Conservation (phyloP, 305 asterid genomes). For the Withania somnifera region DNA sequence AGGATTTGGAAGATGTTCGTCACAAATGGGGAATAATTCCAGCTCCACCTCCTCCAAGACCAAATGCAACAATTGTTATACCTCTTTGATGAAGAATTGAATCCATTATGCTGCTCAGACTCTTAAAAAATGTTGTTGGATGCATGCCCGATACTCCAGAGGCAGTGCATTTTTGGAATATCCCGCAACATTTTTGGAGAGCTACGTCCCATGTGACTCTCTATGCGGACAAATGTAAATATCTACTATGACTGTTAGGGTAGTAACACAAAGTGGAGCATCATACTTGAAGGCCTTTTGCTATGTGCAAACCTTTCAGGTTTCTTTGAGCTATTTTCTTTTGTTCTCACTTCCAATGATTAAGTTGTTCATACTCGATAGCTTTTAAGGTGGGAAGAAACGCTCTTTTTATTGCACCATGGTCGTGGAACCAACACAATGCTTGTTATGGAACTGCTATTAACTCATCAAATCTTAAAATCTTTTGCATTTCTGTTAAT, state of each 20-base stretch:
- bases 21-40: slow-evolving; percentile 66
- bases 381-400: not conserved
- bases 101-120: not conserved
- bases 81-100: slow-evolving; percentile 2
- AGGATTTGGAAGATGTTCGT: slow-evolving; percentile 82
- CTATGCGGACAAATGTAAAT: not conserved
- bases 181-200: too few species aligned
- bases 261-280: not conserved
- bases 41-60: slow-evolving; percentile 48
- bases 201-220: not conserved
- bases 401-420: not conserved
- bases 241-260: not conserved
- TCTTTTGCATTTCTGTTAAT: too few species aligned
- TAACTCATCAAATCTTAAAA: not conserved
- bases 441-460: not conserved
- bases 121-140: too few species aligned
- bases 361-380: not conserved
- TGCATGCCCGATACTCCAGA: too few species aligned
- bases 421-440: not conserved
- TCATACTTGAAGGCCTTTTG: too few species aligned
- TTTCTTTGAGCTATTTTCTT: not conserved
- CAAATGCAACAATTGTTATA: not conserved
- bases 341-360: not conserved
- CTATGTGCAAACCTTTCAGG: not conserved
- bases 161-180: too few species aligned